Base-by-base conservation (phyloP, 1,284 basidiomycete species). In the Cystobasidium pallidum region DNA sequence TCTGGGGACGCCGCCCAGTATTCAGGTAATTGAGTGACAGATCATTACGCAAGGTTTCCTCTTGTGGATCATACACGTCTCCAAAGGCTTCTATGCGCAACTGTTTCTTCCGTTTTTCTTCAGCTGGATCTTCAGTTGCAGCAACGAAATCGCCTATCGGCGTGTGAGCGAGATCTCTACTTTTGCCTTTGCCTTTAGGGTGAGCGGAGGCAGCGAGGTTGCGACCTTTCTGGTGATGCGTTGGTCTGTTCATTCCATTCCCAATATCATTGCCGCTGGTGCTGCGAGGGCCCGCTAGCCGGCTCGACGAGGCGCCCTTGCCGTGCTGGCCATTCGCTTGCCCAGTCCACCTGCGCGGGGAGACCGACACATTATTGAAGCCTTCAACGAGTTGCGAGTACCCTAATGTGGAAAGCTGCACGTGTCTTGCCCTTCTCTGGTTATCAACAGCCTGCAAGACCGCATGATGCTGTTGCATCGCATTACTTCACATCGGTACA, bases 41-140 rank as follows among this genome's bases (percentile, higher is more conserved):
- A 82, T 98, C 94, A 80, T 96, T 98, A 65, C 94, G 85, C 57
- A 99, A 89, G 0, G 92, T 95, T 80, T 97, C 92, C 80, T 97
- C 95, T 76, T 92, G 90, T 1, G 91, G 88, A 13, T 92, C 85
- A 76, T 93, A 94, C 11, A 70, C 68, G 13, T 55, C 62, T 19
- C 76, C 75, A 55, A 74, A 76, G 2, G 70, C 75, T 11, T 71
- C 47, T 41, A 63, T 45, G 55, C 75, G 75, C 58, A 72, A 66
- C 24, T 61, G 34, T 30, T 45, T 30, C n/a, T 67, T 64, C 7
- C 62, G 62, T 41, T 64, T 52, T 30, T 64, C 62, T 24, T 64
- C 62, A 10, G 17, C 47, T 64, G 45, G 30, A 36, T 64, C 47
- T 30, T 64, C 62, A 36, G 49, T 64, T 32, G 62, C 24, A 64